Conservation (phyloP, 768 basidiomycete genomes). For the Leccinum incarnatum region DNA sequence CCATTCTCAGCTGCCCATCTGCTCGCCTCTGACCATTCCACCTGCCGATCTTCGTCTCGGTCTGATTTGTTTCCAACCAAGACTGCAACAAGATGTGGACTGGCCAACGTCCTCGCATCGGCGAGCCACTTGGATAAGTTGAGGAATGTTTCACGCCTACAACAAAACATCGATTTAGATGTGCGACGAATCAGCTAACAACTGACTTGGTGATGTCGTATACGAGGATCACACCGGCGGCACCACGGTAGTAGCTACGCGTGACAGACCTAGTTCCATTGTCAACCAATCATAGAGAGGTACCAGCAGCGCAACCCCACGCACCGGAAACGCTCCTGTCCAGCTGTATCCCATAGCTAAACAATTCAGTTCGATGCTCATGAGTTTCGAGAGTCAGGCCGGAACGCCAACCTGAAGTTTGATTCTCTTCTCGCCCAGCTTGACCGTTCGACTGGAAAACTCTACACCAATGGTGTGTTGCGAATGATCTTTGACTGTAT, state of each 20-base stretch:
- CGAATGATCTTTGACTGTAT: constrained; percentile 90
- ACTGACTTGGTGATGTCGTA: constrained; percentile 89
- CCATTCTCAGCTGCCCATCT: constrained; percentile 96
- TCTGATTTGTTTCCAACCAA: constrained; percentile 96
- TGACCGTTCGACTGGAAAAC: constrained; percentile 91
- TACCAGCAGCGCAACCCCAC: constrained; percentile 14
- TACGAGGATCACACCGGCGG: constrained; percentile 87
- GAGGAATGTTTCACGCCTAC: constrained; percentile 82
- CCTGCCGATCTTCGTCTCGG: constrained; percentile 90
- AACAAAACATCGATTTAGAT: constrained; percentile 3
- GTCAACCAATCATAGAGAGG: constrained; percentile 10
- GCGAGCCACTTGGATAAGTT: constrained; percentile 87
- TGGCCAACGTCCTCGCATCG: constrained; percentile 90
- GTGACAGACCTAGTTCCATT: constrained; percentile 69
- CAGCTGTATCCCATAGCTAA: constrained; percentile 96
- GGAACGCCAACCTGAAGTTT: constrained; percentile 77
- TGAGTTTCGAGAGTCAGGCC: background rate
- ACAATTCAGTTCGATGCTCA: constrained; percentile 11
- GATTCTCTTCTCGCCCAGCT: constrained; percentile 90
- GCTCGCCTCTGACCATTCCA: constrained; percentile 94
- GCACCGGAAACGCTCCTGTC: constrained; percentile 91
- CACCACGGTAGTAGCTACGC: constrained; percentile 93
- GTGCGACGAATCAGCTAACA: background rate
- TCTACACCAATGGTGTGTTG: constrained; percentile 99
- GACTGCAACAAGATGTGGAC: constrained; percentile 85